Evolutionary conservation across 805 yeast species (phyloP).

Genomic region (Ascoidea asiatica): DNA sequence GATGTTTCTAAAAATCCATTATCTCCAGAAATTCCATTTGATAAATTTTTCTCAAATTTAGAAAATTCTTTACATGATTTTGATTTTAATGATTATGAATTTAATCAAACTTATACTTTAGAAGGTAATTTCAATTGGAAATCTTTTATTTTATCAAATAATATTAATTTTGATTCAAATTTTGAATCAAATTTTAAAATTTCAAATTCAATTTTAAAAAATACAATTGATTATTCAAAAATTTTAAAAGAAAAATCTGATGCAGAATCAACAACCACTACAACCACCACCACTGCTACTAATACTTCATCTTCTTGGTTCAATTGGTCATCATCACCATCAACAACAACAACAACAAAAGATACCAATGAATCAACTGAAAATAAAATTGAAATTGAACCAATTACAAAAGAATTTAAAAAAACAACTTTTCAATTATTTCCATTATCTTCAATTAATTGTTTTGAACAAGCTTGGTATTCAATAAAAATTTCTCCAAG

Average conservation of each 20-base stretch:
- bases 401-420: background rate
- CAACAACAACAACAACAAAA: too few species aligned
- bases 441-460: background rate
- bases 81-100: slow-evolving; percentile 48
- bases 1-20: slow-evolving; percentile 24
- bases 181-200: background rate
- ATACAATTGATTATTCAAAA: too few species aligned
- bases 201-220: too few species aligned
- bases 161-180: too few species aligned
- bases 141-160: slow-evolving; percentile 20
- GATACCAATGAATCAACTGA: too few species aligned
- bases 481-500: too few species aligned
- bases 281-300: background rate
- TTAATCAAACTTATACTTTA: slow-evolving; percentile 51
- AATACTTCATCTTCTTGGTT: background rate
- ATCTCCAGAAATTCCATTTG: slow-evolving; percentile 26
- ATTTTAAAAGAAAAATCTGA: too few species aligned
- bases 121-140: slow-evolving; percentile 57
- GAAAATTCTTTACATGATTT: slow-evolving; percentile 38
- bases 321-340: background rate
- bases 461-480: background rate
- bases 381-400: background rate
- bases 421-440: background rate
- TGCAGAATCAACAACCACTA: too few species aligned
- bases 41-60: slow-evolving; percentile 37